These are phyloP conservation scores for Protomyces gravidus DNA, from an alignment of 1,139 yeast species.

Conservation along the genomic window DNA sequence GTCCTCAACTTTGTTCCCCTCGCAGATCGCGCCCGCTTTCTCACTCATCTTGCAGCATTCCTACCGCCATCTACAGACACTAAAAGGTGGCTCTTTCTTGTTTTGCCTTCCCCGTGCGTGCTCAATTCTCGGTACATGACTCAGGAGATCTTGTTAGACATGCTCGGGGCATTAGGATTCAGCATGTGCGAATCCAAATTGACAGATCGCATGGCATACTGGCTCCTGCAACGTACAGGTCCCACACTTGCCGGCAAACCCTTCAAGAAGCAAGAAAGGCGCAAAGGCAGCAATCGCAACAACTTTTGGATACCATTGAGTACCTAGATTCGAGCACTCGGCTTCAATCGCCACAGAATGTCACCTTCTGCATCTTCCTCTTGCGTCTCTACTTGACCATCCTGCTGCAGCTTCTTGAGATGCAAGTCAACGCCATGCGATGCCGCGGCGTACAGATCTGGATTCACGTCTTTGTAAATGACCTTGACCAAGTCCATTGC, in stretches of 20 bases:
- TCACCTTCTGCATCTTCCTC: neutral
- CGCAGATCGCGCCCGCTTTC: slow-evolving; percentile 72
- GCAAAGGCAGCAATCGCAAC: slow-evolving; percentile 27
- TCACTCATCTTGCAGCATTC: slow-evolving; percentile 56
- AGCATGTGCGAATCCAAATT: slow-evolving; percentile 48
- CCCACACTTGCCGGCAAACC: slow-evolving; percentile 1
- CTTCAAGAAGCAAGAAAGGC: slow-evolving; percentile 25
- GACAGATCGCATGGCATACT: slow-evolving; percentile 73
- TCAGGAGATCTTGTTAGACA: slow-evolving; percentile 44
- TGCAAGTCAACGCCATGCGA: slow-evolving; percentile 40
- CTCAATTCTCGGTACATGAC: slow-evolving; percentile 74
- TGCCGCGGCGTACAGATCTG: slow-evolving; percentile 38
- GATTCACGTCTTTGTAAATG: slow-evolving; percentile 39
- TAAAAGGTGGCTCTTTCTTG: slow-evolving; percentile 56
- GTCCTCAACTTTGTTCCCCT: slow-evolving; percentile 86
- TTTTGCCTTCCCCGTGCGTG: slow-evolving; percentile 83
- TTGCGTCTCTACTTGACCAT: neutral
- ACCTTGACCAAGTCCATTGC: slow-evolving; percentile 37
- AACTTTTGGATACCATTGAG: slow-evolving; percentile 25
- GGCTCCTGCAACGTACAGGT: slow-evolving; percentile 53
- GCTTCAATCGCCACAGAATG: neutral
- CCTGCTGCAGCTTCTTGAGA: slow-evolving; percentile 38
- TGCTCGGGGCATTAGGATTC: slow-evolving; percentile 62
- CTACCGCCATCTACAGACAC: slow-evolving; percentile 40
- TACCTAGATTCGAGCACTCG: neutral